Base-by-base conservation (phyloP, 768 basidiomycete genomes). In the Suillus luteus region DNA sequence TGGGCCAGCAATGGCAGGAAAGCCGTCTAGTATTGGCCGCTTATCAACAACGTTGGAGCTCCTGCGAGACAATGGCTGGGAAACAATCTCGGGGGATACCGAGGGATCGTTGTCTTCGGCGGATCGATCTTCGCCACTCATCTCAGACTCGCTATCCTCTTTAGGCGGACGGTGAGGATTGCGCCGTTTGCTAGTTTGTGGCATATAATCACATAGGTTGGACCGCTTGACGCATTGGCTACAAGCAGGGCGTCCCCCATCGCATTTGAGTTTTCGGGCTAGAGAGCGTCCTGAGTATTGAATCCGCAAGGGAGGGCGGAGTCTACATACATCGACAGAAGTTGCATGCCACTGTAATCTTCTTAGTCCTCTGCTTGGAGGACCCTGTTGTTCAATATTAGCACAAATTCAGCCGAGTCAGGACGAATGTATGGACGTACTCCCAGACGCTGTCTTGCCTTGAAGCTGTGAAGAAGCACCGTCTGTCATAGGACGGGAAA, bases 261-360 rank as follows among this genome's bases (percentile, higher is more conserved):
- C 92, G 74, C 92, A 94, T 80, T 93, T 93, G 49, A 94, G 82
- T 78, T 94, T 94, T 65, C 92, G 87, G 58, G 92, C 92, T 93
- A 75, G 60, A 65, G 61, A 67, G 64, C 54, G 59, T 68, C 66
- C 65, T 61, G 44, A 70, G 70, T 60, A 70, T 69, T 58, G 60
- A 55, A 46, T 60, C 54, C 62, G 31, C 63, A 65, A 60, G 48
- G 44, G 24, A 70, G 65, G 66, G 62, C 43, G 55, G 61, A 63
- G 60, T 62, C 48, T 52, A 83, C 91, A 78, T 75, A 93, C 92
- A 93, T 66, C 92, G 89, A 79, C 92, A 94, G 75, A 94, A 94
- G 75, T 94, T 93, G 80, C 92, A 94, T 44, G 92, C 92, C 52
- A 93, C 91, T 24, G 89, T 92, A 61, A 93, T 93, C 77, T 94